phyloP scores from a whole-genome alignment of 345 rosid species.

The Eucalyptus viminalis region DNA sequence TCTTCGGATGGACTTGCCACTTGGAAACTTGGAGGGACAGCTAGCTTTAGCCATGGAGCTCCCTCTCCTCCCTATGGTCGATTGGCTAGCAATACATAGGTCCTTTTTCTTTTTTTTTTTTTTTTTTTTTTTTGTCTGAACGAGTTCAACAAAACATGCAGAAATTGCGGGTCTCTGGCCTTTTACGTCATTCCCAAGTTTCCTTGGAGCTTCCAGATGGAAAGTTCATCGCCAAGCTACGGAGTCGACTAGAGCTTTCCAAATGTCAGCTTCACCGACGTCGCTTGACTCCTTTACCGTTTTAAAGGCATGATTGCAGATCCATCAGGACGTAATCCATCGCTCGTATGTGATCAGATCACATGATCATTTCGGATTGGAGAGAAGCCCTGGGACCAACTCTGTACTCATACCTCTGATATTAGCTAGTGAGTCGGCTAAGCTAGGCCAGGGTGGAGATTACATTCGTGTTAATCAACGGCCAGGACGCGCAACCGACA shows the following conservation, averaged over 20 bases:
- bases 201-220: neutral
- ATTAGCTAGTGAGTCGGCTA: neutral
- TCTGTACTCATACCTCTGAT: neutral
- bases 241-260: neutral
- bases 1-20: neutral
- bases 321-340: neutral
- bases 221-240: neutral
- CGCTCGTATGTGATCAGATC: neutral
- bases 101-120: no score
- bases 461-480: neutral
- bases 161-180: neutral
- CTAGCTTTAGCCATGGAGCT: neutral
- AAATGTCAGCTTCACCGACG: neutral
- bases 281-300: neutral
- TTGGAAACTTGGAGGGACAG: neutral
- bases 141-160: neutral
- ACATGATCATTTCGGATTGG: neutral
- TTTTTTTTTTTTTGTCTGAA: neutral
- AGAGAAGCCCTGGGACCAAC: neutral
- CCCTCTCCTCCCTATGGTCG: neutral
- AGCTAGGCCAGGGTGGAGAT: neutral
- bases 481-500: neutral
- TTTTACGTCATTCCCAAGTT: neutral
- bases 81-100: neutral
- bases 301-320: neutral